Base-by-base conservation (phyloP, 2,329 filamentous ascomycete genomes). In the Pestalotiopsis sp. region DNA sequence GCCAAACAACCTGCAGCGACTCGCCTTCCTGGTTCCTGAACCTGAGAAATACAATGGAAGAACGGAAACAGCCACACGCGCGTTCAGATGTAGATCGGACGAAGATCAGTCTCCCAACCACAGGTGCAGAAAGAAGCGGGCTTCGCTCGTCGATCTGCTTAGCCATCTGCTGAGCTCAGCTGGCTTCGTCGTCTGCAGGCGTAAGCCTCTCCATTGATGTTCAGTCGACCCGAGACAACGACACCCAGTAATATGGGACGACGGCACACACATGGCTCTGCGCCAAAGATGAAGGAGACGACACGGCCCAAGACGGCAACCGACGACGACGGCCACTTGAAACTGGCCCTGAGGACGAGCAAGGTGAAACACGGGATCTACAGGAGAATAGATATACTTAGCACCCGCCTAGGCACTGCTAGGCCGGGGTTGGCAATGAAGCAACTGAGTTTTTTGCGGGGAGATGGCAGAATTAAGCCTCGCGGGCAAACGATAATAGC, bases 281-380 rank as follows among this genome's bases (percentile, higher is more conserved):
- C n/a, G 24, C 17, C 55, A 58, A 24, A 58, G 22, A 24, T 9
- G 20, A 13, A 20, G 4, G 55, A 58, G 55, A 24, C 22, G 55
- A 58, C 17, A 58, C 11, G 17, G 11, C 7, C 22, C n/a, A 22
- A 22, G 55, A 13, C 6, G 11, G 11, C 55, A 22, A 35, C 10
- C 22, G n/a, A 24, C 11, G n/a, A 22, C 55, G 58, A 35, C 26
- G 26, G 17, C 17, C 9, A n/a, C 20, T 39, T 61, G 58, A 61
- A 61, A 61, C 58, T n/a, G 26, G 56, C 56, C 56, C 56, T 26
- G 26, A 58, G 56, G 17, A 22, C 17, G 44, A 17, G 30, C 17
- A 20, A 61, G 11, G 58, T 61, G 58, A 61, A 61, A 61, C 58
- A 40, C 30, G 58, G 30, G 58, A 61, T 61, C 58, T 35, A 39